phyloP scores from a whole-genome alignment of 1,284 basidiomycete species.

The Ustilago sp. region DNA sequence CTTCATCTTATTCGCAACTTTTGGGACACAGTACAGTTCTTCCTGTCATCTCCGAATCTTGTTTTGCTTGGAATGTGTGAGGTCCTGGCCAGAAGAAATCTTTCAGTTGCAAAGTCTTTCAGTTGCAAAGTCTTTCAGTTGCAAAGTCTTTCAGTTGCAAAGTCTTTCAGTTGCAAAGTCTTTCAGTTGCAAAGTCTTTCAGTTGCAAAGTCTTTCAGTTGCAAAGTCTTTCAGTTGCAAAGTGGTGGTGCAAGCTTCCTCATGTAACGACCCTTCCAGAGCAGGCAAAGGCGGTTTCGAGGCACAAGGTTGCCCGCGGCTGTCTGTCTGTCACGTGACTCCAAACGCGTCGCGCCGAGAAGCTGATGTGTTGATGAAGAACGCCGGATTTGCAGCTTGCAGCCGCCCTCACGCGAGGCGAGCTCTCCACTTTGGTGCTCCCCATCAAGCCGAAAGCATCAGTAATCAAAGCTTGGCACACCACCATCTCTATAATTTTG shows the following conservation, averaged over 20 bases:
- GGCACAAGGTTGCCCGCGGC: neutral
- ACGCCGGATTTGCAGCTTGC: neutral
- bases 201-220: no score
- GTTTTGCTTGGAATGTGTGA: no score
- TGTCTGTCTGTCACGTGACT: neutral
- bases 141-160: no score
- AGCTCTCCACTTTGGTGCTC: neutral
- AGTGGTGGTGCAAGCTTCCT: no score
- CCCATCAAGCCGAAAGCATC: neutral
- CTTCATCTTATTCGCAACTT: neutral
- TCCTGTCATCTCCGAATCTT: neutral
- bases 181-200: no score
- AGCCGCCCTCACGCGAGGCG: neutral
- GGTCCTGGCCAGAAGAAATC: no score
- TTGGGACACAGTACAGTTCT: neutral
- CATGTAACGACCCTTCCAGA: no score
- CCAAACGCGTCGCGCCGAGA: neutral
- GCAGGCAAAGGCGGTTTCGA: neutral
- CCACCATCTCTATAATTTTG: neutral
- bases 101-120: no score
- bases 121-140: no score
- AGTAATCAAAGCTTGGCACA: neutral
- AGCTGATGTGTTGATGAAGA: constrained; percentile 6
- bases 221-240: no score
- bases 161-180: no score